Evolutionary conservation across 2,329 filamentous ascomycete species (phyloP).

Genomic region (Dendryphion nanum): DNA sequence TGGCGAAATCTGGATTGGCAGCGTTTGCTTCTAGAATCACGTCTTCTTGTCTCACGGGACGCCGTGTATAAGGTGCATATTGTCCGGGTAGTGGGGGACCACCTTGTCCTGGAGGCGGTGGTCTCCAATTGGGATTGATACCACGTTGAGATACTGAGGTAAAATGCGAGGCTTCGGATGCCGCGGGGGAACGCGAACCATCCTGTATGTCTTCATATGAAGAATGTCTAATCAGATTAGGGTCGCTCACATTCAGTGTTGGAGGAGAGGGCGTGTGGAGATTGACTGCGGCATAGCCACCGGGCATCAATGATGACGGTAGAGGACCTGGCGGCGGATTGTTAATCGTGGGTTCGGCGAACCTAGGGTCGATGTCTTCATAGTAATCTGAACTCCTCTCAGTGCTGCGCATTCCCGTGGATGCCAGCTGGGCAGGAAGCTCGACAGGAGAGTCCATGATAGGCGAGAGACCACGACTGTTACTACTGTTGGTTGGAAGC

Average conservation of each 20-base stretch:
- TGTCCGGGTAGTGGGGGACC: slow-evolving; percentile 39
- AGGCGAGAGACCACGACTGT: slow-evolving; percentile 37
- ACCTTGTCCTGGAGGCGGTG: slow-evolving; percentile 49
- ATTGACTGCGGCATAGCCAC: slow-evolving; percentile 29
- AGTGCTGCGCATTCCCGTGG: slow-evolving; percentile 20
- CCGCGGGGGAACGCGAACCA: slow-evolving; percentile 64
- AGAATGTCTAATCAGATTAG: slow-evolving; percentile 42
- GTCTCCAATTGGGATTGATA: slow-evolving; percentile 83
- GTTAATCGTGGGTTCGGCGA: slow-evolving; percentile 54
- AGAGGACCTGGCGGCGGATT: slow-evolving; percentile 24
- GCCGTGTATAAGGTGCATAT: slow-evolving; percentile 39
- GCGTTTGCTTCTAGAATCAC: slow-evolving; percentile 61
- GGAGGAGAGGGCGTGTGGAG: slow-evolving; percentile 28
- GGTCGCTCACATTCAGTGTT: slow-evolving; percentile 23
- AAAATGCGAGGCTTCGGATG: slow-evolving; percentile 80
- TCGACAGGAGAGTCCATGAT: slow-evolving; percentile 40
- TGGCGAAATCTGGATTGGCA: slow-evolving; percentile 80
- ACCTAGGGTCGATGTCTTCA: slow-evolving; percentile 89
- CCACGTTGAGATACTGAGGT: slow-evolving; percentile 87
- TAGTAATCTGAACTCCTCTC: slow-evolving; percentile 64
- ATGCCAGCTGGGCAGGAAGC: slow-evolving; percentile 29
- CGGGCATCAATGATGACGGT: slow-evolving; percentile 35
- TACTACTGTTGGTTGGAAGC: slow-evolving; percentile 25
- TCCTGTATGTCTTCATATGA: slow-evolving; percentile 65
- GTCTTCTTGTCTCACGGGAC: slow-evolving; percentile 59